Evolutionary conservation across 495 filamentous ascomycete species (phyloP).

Genomic region (Chaetomium tenue): DNA sequence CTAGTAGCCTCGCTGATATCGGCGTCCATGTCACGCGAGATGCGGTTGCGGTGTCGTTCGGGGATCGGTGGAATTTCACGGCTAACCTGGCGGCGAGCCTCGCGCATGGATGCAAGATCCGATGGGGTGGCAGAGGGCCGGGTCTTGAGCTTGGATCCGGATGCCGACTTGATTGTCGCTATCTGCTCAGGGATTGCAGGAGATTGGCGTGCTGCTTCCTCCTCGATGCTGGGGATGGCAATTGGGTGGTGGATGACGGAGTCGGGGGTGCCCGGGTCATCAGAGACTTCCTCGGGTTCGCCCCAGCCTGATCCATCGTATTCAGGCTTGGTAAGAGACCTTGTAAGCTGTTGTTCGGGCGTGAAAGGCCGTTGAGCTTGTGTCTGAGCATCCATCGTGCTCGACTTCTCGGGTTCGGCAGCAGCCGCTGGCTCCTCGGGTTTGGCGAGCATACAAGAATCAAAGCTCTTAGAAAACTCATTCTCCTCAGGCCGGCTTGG

Average conservation of each 20-base stretch:
- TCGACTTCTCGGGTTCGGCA: slow-evolving; percentile 38
- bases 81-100: slow-evolving; percentile 80
- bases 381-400: slow-evolving; percentile 53
- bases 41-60: slow-evolving; percentile 55
- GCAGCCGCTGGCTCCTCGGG: slow-evolving; percentile 36
- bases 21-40: slow-evolving; percentile 45
- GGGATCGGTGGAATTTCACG: slow-evolving; percentile 64
- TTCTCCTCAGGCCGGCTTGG: slow-evolving; percentile 30
- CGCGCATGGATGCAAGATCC: slow-evolving; percentile 83
- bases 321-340: slow-evolving; percentile 49
- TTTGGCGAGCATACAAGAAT: slow-evolving; percentile 45
- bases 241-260: slow-evolving; percentile 87
- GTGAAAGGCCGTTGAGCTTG: slow-evolving; percentile 60
- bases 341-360: slow-evolving; percentile 54
- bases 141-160: slow-evolving; percentile 84
- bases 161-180: slow-evolving; percentile 83
- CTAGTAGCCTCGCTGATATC: slow-evolving; percentile 31
- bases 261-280: slow-evolving; percentile 77
- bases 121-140: slow-evolving; percentile 82
- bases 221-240: slow-evolving; percentile 49
- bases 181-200: slow-evolving; percentile 73
- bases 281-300: slow-evolving; percentile 51
- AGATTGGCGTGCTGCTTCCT: slow-evolving; percentile 49
- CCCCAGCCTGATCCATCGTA: slow-evolving; percentile 58
- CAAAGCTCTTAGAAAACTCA: slow-evolving; percentile 43